phyloP scores from a whole-genome alignment of 2,329 filamentous ascomycete species.

The Diplodia mutila region DNA sequence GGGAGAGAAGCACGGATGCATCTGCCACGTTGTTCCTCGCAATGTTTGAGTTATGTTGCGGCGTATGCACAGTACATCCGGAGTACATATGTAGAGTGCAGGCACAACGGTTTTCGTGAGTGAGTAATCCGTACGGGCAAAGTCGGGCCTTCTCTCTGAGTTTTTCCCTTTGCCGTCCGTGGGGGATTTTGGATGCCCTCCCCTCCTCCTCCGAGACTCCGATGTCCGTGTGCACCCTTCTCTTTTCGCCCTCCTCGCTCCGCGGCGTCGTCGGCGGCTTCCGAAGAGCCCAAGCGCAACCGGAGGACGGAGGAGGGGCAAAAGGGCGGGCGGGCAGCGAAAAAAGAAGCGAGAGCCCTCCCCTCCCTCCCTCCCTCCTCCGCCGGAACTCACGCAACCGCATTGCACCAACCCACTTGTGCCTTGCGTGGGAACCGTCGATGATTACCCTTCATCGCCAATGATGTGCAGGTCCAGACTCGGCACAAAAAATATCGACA shows the following conservation, averaged over 20 bases:
- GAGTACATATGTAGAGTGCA: not conserved
- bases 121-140: too few relatives aligned
- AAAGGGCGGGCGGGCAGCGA: not conserved
- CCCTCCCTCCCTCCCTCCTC: not conserved
- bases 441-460: not conserved
- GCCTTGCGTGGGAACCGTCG: not conserved
- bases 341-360: not conserved
- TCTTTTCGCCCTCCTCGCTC: too few relatives aligned
- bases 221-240: too few relatives aligned
- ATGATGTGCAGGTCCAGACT: not conserved
- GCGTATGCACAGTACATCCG: not conserved
- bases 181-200: not conserved
- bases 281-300: not conserved
- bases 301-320: not conserved
- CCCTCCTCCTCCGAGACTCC: not conserved
- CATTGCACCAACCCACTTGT: not conserved
- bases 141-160: not conserved
- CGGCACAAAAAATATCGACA: too few relatives aligned
- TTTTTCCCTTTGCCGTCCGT: too few relatives aligned
- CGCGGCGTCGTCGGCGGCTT: not conserved
- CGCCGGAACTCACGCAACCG: not conserved
- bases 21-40: not conserved
- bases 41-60: not conserved
- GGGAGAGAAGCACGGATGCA: not conserved
- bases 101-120: too few relatives aligned